Conservation (phyloP, 1,284 basidiomycete genomes). For the Naganishia sp. region DNA sequence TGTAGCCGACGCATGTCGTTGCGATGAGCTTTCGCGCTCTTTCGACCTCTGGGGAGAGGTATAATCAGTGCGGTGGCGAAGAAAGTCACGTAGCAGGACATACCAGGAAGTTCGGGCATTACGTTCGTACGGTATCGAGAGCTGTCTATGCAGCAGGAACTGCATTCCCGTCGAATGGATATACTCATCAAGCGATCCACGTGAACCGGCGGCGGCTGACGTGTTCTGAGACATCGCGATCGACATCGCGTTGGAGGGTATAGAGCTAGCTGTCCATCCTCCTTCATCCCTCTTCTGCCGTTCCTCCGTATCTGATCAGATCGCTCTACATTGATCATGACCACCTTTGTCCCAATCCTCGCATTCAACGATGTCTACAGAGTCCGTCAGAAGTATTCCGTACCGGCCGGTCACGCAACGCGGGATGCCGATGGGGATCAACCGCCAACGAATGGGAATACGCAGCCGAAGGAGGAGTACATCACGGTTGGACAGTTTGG, state of each 20-base stretch:
- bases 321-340: conserved; percentile 5
- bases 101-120: conserved; percentile 29
- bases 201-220: not conserved
- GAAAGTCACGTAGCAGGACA: not conserved
- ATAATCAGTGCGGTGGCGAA: not conserved
- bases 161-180: not conserved
- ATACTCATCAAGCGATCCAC: not conserved
- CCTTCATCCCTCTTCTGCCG: not conserved
- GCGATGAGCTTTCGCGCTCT: conserved; percentile 65
- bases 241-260: not conserved
- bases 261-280: not conserved
- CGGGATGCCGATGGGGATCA: conserved; percentile 9
- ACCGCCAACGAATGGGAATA: not conserved
- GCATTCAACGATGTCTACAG: conserved; percentile 58
- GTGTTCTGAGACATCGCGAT: no score
- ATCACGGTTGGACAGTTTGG: conserved; percentile 57
- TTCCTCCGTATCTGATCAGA: no score
- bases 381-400: conserved; percentile 59
- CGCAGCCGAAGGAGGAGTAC: conserved; percentile 32
- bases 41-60: conserved; percentile 63
- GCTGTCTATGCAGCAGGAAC: not conserved
- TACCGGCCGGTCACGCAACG: conserved; percentile 25
- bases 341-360: conserved; percentile 44
- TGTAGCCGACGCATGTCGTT: conserved; percentile 61
- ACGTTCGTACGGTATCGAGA: not conserved